phyloP scores from a whole-genome alignment of 208 protist species.

The Leishmania mexicana region DNA sequence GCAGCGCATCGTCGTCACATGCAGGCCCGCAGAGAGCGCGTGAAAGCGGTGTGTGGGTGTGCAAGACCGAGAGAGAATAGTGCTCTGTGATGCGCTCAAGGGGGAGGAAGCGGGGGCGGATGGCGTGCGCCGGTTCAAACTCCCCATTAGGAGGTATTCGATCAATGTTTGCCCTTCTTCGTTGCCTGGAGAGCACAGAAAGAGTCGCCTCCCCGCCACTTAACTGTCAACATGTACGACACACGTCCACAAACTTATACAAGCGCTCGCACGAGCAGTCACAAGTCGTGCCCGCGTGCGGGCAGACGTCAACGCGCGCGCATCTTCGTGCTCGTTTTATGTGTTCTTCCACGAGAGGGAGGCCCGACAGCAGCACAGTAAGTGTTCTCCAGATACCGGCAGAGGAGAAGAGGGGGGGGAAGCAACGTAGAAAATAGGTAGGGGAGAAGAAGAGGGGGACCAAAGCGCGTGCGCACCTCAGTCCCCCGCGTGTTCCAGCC shows the following conservation, averaged over 20 bases:
- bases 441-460: not conserved
- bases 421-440: not conserved
- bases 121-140: not conserved
- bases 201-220: too few species aligned
- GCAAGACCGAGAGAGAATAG: not conserved
- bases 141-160: not conserved
- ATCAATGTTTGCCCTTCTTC: not conserved
- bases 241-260: not conserved
- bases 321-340: not conserved
- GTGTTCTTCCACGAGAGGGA: conserved; percentile 66
- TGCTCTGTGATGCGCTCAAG: not conserved
- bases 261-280: not conserved
- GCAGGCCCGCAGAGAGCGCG: too few species aligned
- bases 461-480: not conserved
- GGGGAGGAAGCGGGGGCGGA: not conserved
- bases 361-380: conserved; percentile 63
- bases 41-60: not conserved
- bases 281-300: not conserved
- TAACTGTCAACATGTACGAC: not conserved
- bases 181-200: not conserved
- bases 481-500: not conserved
- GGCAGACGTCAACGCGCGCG: not conserved
- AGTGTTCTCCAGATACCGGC: conserved; percentile 14
- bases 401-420: not conserved
- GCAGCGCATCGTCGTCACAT: not conserved